Conservation (phyloP, 1,284 basidiomycete species). For the Kwoniella shivajii region DNA sequence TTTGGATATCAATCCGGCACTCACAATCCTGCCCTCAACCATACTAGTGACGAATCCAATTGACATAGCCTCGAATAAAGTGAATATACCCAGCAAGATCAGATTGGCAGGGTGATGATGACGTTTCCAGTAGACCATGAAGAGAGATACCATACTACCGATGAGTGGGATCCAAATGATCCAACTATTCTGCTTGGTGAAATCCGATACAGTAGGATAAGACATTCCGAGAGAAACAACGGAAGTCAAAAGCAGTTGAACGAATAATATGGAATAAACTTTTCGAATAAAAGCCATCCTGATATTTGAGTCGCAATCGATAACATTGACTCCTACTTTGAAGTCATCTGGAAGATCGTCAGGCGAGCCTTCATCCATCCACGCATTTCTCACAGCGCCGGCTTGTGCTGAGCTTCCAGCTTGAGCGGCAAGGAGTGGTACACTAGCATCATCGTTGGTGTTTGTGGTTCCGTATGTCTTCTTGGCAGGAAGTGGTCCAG, state of each 20-base stretch:
- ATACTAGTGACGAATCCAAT: constrained; percentile 55
- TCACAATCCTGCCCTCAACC: constrained; percentile 50
- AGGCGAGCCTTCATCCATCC: constrained; percentile 46
- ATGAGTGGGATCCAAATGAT: constrained; percentile 50
- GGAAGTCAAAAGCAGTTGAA: constrained; percentile 47
- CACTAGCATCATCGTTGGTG: constrained; percentile 19
- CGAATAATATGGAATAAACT: constrained; percentile 51
- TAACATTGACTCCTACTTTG: constrained; percentile 52
- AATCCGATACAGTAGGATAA: constrained; percentile 36
- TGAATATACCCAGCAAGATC: constrained; percentile 57
- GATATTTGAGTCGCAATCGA: constrained; percentile 52
- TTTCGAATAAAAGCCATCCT: constrained; percentile 53
- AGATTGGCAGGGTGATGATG: constrained; percentile 57
- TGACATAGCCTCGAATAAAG: constrained; percentile 55
- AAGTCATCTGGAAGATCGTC: constrained; percentile 52
- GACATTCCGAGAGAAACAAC: constrained; percentile 38
- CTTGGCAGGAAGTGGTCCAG: constrained; percentile 4
- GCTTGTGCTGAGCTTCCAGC: constrained; percentile 33
- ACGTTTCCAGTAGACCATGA: constrained; percentile 52
- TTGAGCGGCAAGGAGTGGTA: constrained; percentile 20
- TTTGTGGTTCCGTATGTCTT: constrained; percentile 17
- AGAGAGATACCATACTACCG: constrained; percentile 49
- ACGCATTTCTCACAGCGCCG: constrained; percentile 34
- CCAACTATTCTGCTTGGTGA: constrained; percentile 48
- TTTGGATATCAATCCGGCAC: constrained; percentile 9